Base-by-base conservation (phyloP, 345 rosid genomes). In the Barbarea vulgaris region DNA sequence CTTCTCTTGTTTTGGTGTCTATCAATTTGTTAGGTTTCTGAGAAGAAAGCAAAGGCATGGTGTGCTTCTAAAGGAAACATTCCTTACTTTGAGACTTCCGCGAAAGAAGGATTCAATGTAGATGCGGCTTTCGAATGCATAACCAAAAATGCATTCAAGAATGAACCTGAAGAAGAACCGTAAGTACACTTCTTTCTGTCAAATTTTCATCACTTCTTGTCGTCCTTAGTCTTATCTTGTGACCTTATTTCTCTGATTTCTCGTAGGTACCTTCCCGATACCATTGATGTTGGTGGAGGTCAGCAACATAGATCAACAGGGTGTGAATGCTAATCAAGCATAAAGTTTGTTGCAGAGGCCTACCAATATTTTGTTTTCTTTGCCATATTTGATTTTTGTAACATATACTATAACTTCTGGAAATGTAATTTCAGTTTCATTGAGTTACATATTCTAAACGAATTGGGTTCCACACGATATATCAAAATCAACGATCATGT, bases 41-140 rank as follows among this genome's bases (percentile, higher is more conserved):
- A 91, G 88, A 93, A 93, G 74, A 93, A 91, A 74, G 96, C 92
- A 0, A 91, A 89, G 83, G 96, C 97, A 33, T 91, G 98, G 96
- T 91, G 96, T 84, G 93, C 97, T 14, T 88, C 97, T 8, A 93
- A 87, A 81, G 96, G 96, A 59, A 91, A 87, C 82, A 91, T 93
- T 56, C 95, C 97, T 47, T 91, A 93, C 76, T 93, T 91, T 58
- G 97, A 93, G 81, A 93, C 98, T 24, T 91, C 97, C 1, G 97
- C 98, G 0, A 91, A 91, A 75, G 98, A 93, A 84, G 98, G 98
- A 18, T 83, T 87, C 77, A 93, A 93, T 15, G 97, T 93, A 4
- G 98, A 93, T 36, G 93, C 82, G 13, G 95, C 95, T 77, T 93
- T 93, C 69, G 85, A 87, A 70, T 85, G 91, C 74, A 87, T 93